A percentile compares a stretch with the other conserved stretches of the same genome.
Evolutionary conservation across 192 early-diverging fungal genomes (phyloP).

Genomic region (Paraglomus brasilianum): DNA sequence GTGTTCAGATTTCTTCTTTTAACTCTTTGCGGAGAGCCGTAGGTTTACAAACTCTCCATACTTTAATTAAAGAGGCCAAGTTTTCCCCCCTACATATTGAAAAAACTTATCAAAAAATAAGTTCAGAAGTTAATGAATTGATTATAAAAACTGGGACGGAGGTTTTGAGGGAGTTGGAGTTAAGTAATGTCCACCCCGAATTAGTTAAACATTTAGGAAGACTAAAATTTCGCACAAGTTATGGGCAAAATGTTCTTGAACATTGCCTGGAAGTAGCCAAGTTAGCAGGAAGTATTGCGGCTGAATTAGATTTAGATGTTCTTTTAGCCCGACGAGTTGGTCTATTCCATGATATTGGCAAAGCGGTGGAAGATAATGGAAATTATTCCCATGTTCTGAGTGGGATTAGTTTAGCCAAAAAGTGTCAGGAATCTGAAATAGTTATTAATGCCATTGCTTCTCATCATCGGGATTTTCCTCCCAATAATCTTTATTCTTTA

Average conservation of each 20-base stretch:
- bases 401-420: neutral
- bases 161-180: neutral
- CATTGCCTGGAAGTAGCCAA: slow-evolving; percentile 11
- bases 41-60: neutral
- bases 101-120: slow-evolving; percentile 4
- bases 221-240: slow-evolving; percentile 18
- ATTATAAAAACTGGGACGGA: neutral
- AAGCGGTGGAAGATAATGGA: slow-evolving; percentile 3
- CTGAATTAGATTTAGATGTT: slow-evolving; percentile 3
- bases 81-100: neutral
- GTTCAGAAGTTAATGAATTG: neutral
- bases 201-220: slow-evolving; percentile 10
- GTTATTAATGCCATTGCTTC: slow-evolving; percentile 16
- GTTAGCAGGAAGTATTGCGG: slow-evolving; percentile 1
- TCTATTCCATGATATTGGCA: neutral
- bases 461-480: slow-evolving; percentile 1
- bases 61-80: neutral
- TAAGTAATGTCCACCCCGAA: neutral
- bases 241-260: slow-evolving; percentile 5
- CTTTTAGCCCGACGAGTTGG: neutral
- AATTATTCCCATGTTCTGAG: neutral
- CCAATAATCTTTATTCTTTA: slow-evolving; percentile 6
- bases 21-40: neutral
- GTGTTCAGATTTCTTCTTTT: slow-evolving; percentile 12
- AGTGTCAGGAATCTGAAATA: neutral